These are phyloP conservation scores for Suillus americanus DNA, from an alignment of 768 basidiomycete species.

Conservation along the genomic window DNA sequence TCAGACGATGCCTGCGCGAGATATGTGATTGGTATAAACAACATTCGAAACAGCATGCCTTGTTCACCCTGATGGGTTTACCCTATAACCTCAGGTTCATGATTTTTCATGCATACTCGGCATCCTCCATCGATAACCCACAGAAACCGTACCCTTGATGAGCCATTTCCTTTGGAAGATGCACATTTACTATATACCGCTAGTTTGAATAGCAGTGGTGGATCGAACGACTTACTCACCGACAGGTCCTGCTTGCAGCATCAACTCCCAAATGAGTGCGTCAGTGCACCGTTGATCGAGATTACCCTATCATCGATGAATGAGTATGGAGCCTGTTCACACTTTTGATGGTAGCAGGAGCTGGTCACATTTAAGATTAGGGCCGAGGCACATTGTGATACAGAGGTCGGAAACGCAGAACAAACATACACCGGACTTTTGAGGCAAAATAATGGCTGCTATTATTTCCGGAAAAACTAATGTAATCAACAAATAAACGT, in stretches of 20 bases:
- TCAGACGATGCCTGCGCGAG: constrained; percentile 85
- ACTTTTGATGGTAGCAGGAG: too few relatives aligned
- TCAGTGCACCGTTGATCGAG: constrained; percentile 94
- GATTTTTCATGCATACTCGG: constrained; percentile 99
- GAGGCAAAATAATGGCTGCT: too few relatives aligned
- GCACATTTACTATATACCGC: constrained; percentile 77
- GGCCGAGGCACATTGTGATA: too few relatives aligned
- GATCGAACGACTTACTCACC: constrained; percentile 52
- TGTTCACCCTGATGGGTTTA: constrained; percentile 98
- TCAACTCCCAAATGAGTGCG: constrained; percentile 95
- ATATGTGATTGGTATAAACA: constrained; percentile 1
- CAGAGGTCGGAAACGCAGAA: too few relatives aligned
- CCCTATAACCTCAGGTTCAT: constrained; percentile 99
- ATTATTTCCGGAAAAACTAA: too few relatives aligned
- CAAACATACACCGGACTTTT: too few relatives aligned
- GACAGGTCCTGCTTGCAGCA: constrained; percentile 98
- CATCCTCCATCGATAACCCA: constrained; percentile 98
- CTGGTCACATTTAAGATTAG: too few relatives aligned
- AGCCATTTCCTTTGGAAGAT: constrained; percentile 97
- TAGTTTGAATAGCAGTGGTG: constrained; percentile 1
- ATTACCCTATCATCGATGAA: constrained; percentile 67
- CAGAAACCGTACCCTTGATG: constrained; percentile 99
- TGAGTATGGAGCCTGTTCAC: constrained; percentile 6
- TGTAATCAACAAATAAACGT: too few relatives aligned
- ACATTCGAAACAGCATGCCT: constrained; percentile 54